Conservation (phyloP, 2,329 filamentous ascomycete genomes). For the Ophiostoma quercus region DNA sequence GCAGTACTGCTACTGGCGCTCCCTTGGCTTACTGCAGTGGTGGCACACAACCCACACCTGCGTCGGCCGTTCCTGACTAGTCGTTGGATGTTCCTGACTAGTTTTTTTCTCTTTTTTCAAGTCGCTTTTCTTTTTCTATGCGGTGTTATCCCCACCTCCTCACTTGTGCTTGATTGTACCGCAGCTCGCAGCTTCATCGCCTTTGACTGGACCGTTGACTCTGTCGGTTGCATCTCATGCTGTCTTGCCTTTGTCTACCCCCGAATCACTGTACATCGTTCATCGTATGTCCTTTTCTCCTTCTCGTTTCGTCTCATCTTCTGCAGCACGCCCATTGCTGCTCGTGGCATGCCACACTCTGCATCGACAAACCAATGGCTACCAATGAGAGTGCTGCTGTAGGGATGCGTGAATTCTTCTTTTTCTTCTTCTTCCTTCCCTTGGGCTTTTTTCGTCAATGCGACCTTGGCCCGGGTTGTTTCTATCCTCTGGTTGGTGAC, state of each 20-base stretch:
- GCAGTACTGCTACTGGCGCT: neutral
- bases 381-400: neutral
- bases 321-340: neutral
- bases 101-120: neutral
- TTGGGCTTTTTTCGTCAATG: conserved; percentile 1
- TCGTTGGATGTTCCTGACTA: conserved; percentile 13
- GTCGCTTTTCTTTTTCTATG: neutral
- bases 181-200: too few relatives aligned
- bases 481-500: conserved; percentile 6
- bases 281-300: neutral
- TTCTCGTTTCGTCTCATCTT: neutral
- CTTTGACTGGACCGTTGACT: neutral
- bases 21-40: neutral
- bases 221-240: neutral
- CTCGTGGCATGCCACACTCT: conserved; percentile 1
- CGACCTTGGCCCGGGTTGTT: conserved; percentile 1
- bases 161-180: neutral
- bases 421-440: neutral
- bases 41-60: neutral
- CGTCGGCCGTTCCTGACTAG: conserved; percentile 15
- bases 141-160: neutral
- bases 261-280: neutral
- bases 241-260: neutral
- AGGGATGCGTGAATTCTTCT: neutral
- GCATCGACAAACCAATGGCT: neutral